Percentiles rank a stretch among this genome's conserved stretches.
phyloP scores from a whole-genome alignment of 83 land plant genomes.

The Diphasiastrum complanatum region DNA sequence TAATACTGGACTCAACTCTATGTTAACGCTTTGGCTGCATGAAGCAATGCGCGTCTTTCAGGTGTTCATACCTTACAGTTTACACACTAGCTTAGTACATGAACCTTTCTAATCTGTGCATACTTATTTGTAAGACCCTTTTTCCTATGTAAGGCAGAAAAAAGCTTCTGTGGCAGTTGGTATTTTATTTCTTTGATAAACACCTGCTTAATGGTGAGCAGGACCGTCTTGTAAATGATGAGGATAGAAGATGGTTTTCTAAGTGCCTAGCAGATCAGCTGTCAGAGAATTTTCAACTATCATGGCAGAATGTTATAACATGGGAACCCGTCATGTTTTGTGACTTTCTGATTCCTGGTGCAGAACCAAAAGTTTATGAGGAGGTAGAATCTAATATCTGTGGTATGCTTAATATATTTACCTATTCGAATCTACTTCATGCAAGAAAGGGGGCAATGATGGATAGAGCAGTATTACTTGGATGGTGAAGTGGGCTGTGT shows the following conservation, averaged over 20 bases:
- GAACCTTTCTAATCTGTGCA: too few species aligned
- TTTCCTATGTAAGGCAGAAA: too few species aligned
- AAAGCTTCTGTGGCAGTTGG: too few species aligned
- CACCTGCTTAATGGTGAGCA: too few species aligned
- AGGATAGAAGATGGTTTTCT: slow-evolving; percentile 32
- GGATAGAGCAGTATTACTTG: too few species aligned
- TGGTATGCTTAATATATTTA: too few species aligned
- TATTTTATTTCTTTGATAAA: too few species aligned
- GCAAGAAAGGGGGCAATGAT: too few species aligned
- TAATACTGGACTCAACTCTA: neutral
- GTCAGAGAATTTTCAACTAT: slow-evolving; percentile 12
- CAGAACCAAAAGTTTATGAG: slow-evolving; percentile 29
- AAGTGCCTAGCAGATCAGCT: slow-evolving; percentile 27
- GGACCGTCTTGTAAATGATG: slow-evolving; percentile 40
- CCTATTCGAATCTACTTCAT: too few species aligned
- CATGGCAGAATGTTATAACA: slow-evolving; percentile 27
- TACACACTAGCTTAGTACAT: too few species aligned
- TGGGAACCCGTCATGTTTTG: slow-evolving; percentile 31
- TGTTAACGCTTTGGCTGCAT: slow-evolving; percentile 34
- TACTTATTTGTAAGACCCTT: too few species aligned
- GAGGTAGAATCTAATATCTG: slow-evolving; percentile 21
- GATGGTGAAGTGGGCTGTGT: too few species aligned
- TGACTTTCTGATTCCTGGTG: slow-evolving; percentile 32
- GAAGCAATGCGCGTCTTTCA: slow-evolving; percentile 44
- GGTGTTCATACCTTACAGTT: slow-evolving; percentile 9